Evolutionary conservation across 257 asterid species (phyloP), one percentile per base, ranked within the genome.

Genomic region (Sherardia arvensis): DNA sequence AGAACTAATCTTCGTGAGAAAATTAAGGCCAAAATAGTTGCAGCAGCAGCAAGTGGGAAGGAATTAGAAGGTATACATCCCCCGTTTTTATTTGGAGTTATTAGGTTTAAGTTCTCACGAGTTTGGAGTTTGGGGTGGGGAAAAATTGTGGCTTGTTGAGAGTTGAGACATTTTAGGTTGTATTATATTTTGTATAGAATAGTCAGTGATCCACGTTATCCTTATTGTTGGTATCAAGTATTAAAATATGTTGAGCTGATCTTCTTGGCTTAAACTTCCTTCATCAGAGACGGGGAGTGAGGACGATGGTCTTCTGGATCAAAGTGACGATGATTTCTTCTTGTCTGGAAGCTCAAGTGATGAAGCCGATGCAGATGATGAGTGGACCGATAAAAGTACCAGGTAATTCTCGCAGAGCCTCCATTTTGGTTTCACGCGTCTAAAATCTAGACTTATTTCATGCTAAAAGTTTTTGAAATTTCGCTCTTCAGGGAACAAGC

Each of bases 11-110:
- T 89, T 64, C 94, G 99, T 5, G 73, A 80, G 71, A 79, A 79
- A 78, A 87, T 92, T 66, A 89, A 90, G 80, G 96, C 83, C 59
- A 93, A 85, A 58, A 72, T 85, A 72, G 64, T 85, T 74, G 85
- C 88, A 61, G 99, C 97, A 64, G 97, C 96, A 20, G 94, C 99
- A 61, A 90, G 85, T 81, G 97, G 99, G 68, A 93, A 90, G 85
- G 97, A 93, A 64, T 68, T 93, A 86, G 99, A 93, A 89, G 99
- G 99, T 91, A 40, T 61, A 11, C 51, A 14, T 59, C 67, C 5
- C 27, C 30, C 55, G 7, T 71, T 45, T 28, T 27, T 47, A 63
- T 54, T 63, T 63, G 14, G 2, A 12, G 9, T 17, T 0, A 51
- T 40, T 43, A 14, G 27, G 33, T 7, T 29, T 18, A 9, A 22